Evolutionary conservation across 352 stramenopile species (phyloP).

Genomic region (Pythium biforme): DNA sequence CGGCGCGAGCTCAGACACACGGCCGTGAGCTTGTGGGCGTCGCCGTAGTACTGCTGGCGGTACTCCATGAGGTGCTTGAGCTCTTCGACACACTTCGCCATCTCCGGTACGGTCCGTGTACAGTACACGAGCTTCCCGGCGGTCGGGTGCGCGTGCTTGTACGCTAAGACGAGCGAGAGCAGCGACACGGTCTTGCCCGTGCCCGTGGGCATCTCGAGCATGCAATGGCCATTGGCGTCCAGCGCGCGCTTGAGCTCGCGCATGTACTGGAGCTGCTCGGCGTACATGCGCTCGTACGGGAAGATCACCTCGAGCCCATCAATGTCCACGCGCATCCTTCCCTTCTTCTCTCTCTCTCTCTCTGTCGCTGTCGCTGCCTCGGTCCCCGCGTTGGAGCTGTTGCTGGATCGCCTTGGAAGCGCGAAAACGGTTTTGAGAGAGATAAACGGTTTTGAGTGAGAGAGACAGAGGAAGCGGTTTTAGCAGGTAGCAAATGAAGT

Average conservation of each 20-base stretch:
- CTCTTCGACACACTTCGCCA: slow-evolving; percentile 98
- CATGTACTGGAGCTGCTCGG: slow-evolving; percentile 99
- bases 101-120: slow-evolving; percentile 99
- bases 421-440: too few species aligned
- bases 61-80: slow-evolving; percentile 94
- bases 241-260: slow-evolving; percentile 96
- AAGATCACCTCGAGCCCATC: slow-evolving; percentile 98
- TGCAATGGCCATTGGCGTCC: slow-evolving; percentile 95
- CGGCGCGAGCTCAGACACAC: slow-evolving; percentile 91
- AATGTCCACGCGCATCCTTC: slow-evolving; percentile 91
- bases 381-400: too few species aligned
- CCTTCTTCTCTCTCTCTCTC: too few species aligned
- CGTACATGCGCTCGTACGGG: slow-evolving; percentile 97
- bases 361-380: too few species aligned
- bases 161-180: slow-evolving; percentile 95
- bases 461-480: too few species aligned
- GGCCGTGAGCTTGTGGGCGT: slow-evolving; percentile 66
- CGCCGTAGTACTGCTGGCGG: slow-evolving; percentile 60
- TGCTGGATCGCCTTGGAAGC: too few species aligned
- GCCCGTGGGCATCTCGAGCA: slow-evolving; percentile 99
- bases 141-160: slow-evolving; percentile 93
- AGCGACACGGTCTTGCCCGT: slow-evolving; percentile 98
- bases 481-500: too few species aligned
- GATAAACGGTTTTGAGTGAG: too few species aligned
- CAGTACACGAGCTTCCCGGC: slow-evolving; percentile 99